These are phyloP conservation scores for Rubus parviflorus DNA, from an alignment of 306 rosid species.

Conservation along the genomic window DNA sequence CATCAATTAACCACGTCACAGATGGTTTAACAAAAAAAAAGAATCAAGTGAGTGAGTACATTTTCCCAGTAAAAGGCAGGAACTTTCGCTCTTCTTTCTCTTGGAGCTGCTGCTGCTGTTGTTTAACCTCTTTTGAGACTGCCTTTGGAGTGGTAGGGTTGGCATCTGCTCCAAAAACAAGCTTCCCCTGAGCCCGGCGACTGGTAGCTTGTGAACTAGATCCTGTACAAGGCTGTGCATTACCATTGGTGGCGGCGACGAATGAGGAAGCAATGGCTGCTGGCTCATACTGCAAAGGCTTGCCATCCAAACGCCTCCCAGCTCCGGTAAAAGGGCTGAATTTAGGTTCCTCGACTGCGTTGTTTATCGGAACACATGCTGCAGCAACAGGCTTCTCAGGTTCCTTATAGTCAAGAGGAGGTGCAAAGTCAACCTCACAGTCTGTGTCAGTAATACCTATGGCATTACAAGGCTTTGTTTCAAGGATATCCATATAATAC, in stretches of 20 bases:
- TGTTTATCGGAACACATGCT: neutral
- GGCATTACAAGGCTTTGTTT: slow-evolving; percentile 16
- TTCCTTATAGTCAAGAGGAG: slow-evolving; percentile 16
- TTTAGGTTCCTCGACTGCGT: slow-evolving; percentile 3
- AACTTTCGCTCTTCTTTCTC: slow-evolving; percentile 1
- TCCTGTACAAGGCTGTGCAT: neutral
- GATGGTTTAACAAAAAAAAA: neutral
- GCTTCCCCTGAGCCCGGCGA: neutral
- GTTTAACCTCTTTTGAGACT: neutral
- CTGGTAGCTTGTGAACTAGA: neutral
- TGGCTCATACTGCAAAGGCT: neutral
- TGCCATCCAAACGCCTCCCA: slow-evolving; percentile 12
- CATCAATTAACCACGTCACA: too few species aligned
- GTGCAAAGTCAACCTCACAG: slow-evolving; percentile 24
- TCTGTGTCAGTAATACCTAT: slow-evolving; percentile 15
- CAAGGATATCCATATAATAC: slow-evolving; percentile 3
- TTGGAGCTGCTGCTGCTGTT: neutral
- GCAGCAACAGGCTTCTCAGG: neutral
- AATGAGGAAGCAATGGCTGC: neutral
- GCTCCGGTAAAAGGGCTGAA: slow-evolving; percentile 11
- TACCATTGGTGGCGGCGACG: neutral
- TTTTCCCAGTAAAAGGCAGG: slow-evolving; percentile 20
- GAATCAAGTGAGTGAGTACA: neutral
- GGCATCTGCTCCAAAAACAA: neutral
- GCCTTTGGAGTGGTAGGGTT: neutral